Conservation (phyloP, 2,329 filamentous ascomycete genomes). For the Xylariaceae sp. region DNA sequence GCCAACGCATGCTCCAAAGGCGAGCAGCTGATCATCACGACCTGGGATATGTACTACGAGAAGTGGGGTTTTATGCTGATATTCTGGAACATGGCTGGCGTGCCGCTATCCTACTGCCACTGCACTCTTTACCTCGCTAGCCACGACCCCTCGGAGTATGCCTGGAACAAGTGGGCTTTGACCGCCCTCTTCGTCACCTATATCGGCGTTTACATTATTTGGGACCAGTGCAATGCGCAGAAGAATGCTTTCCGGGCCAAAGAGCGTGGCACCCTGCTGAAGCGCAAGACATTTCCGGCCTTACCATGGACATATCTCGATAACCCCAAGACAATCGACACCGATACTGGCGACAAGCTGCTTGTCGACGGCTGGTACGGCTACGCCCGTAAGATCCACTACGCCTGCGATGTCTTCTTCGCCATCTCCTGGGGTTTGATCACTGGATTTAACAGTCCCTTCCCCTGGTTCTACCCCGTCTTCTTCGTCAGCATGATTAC, state of each 20-base stretch:
- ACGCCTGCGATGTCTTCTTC: slow-evolving; percentile 48
- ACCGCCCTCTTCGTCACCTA: slow-evolving; percentile 64
- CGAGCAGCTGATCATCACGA: slow-evolving; percentile 84
- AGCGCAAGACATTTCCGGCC: slow-evolving; percentile 80
- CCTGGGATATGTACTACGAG: slow-evolving; percentile 96
- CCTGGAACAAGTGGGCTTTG: slow-evolving; percentile 68
- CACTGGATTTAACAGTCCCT: slow-evolving; percentile 60
- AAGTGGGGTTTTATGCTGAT: slow-evolving; percentile 98
- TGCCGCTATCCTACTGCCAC: slow-evolving; percentile 89
- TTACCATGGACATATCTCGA: slow-evolving; percentile 81
- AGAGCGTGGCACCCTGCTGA: slow-evolving; percentile 66
- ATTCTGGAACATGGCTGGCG: slow-evolving; percentile 93
- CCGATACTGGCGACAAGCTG: slow-evolving; percentile 69
- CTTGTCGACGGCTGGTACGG: slow-evolving; percentile 85
- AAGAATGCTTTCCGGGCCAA: slow-evolving; percentile 86
- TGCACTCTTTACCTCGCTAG: slow-evolving; percentile 86
- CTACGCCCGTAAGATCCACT: slow-evolving; percentile 60
- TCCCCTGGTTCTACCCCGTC: slow-evolving; percentile 84
- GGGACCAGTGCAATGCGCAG: slow-evolving; percentile 88
- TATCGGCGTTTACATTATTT: slow-evolving; percentile 81
- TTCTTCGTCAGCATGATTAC: slow-evolving; percentile 80
- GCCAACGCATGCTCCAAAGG: slow-evolving; percentile 90
- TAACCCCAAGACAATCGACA: slow-evolving; percentile 74
- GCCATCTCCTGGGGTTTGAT: slow-evolving; percentile 49
- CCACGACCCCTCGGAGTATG: slow-evolving; percentile 72